phyloP scores from a whole-genome alignment of 768 basidiomycete genomes.

The Lentinula sp. region DNA sequence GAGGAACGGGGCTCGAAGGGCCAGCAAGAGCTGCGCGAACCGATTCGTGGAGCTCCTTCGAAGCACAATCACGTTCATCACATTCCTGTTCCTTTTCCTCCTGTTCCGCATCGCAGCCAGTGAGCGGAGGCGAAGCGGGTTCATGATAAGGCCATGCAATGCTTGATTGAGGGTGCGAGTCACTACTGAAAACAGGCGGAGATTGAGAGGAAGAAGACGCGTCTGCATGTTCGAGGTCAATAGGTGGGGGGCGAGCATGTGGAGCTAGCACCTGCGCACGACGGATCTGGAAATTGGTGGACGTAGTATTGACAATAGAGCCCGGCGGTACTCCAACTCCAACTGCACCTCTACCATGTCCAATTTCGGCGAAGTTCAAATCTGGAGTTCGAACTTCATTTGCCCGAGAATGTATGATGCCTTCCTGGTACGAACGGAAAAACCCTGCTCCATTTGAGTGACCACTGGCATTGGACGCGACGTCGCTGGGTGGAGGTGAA shows the following conservation, averaged over 20 bases:
- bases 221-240: neutral
- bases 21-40: slow-evolving; percentile 19
- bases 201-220: neutral
- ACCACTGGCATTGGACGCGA: slow-evolving; percentile 48
- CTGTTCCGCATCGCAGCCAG: slow-evolving; percentile 3
- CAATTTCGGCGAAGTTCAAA: slow-evolving; percentile 70
- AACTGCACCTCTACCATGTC: slow-evolving; percentile 57
- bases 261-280: slow-evolving; percentile 1
- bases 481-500: slow-evolving; percentile 58
- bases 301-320: neutral
- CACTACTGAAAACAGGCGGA: neutral
- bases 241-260: slow-evolving; percentile 1
- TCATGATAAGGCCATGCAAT: slow-evolving; percentile 41
- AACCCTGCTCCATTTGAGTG: slow-evolving; percentile 51
- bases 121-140: slow-evolving; percentile 27
- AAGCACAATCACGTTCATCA: slow-evolving; percentile 7
- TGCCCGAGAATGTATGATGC: slow-evolving; percentile 31
- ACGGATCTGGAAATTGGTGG: neutral
- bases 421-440: slow-evolving; percentile 54
- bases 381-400: slow-evolving; percentile 66
- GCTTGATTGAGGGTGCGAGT: slow-evolving; percentile 1
- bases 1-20: neutral
- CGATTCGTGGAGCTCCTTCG: slow-evolving; percentile 36
- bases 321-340: neutral
- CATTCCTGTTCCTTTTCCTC: slow-evolving; percentile 8